Evolutionary conservation across 306 rosid species (phyloP), one percentile per base, ranked within the genome.

Genomic region (Abrus precatorius): DNA sequence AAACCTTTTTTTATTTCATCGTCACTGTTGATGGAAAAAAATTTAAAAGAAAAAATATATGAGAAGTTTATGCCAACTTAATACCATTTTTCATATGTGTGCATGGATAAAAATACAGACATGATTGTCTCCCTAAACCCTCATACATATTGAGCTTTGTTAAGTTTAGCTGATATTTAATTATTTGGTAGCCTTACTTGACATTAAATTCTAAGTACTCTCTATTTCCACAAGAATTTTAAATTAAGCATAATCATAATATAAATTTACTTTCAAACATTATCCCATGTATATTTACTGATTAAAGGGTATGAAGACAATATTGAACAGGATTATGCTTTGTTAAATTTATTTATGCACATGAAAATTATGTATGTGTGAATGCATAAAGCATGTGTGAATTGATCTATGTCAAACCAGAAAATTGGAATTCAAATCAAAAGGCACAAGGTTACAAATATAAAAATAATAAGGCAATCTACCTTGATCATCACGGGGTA

Each of bases 401-500:
- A 48, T 47, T 48, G 60, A 43, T 53, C 33, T 43, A 70, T 10
- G 13, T 30, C 80, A 69, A 54, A 65, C 49, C 47, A 8, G 54
- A 63, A 75, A 50, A 29, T 54, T 48, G 30, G 53, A 79, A 74
- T 76, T 78, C 38, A 40, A 67, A 48, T 77, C 32, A 53, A 83
- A 80, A 57, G 66, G 56, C 70, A 72, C 27, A 73, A 27, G 54
- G 38, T 3, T 56, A 76, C 44, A 76, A 64, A 81, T 29, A 20
- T 38, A 48, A 59, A 73, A 61, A 49, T 34, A 61, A 29, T 65
- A 75, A 29, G 57, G 68, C 52, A 61, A 55, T 61, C 79, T 81
- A 95, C 99, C 97, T 95, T 95, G 86, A 95, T 95, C 99, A 95
- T 93, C 66, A 95, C 99, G 5, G 99, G 99, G 77, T 70, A 95